phyloP scores from a whole-genome alignment of 768 basidiomycete species.

The Chiua virens region DNA sequence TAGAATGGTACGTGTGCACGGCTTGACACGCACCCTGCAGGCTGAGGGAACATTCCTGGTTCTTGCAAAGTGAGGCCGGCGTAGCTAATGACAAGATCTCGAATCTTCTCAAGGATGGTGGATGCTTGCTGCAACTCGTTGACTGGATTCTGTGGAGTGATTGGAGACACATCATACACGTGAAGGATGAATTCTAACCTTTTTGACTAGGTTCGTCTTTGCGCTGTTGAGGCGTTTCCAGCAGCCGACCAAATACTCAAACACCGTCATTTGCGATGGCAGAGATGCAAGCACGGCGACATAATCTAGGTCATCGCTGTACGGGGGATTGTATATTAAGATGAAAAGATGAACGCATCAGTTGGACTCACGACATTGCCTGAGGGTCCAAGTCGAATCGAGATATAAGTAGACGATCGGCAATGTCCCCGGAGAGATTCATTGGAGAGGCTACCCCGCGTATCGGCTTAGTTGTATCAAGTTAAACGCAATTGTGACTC shows the following conservation, averaged over 20 bases:
- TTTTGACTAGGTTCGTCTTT: slow-evolving; percentile 56
- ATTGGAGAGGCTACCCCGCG: slow-evolving; percentile 34
- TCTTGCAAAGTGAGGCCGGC: slow-evolving; percentile 88
- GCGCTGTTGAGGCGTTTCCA: slow-evolving; percentile 84
- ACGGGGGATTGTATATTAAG: neutral
- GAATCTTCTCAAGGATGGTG: slow-evolving; percentile 67
- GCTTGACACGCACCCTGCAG: slow-evolving; percentile 53
- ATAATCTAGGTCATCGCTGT: slow-evolving; percentile 74
- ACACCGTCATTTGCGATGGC: slow-evolving; percentile 73
- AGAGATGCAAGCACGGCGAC: slow-evolving; percentile 73
- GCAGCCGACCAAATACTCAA: slow-evolving; percentile 87
- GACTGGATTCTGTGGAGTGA: slow-evolving; percentile 46
- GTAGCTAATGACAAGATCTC: slow-evolving; percentile 85
- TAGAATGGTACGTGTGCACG: neutral
- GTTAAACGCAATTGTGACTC: neutral
- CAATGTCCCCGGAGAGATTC: slow-evolving; percentile 54
- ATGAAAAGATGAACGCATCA: neutral
- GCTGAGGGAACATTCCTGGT: slow-evolving; percentile 94
- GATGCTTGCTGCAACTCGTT: slow-evolving; percentile 60
- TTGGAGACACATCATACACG: slow-evolving; percentile 35
- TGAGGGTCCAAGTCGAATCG: slow-evolving; percentile 79
- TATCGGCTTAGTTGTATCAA: neutral
- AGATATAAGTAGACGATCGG: slow-evolving; percentile 80
- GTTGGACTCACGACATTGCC: slow-evolving; percentile 58
- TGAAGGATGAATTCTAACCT: slow-evolving; percentile 39